These are phyloP conservation scores for Calocybe gangraenosa DNA, from an alignment of 768 basidiomycete genomes.

Conservation along the genomic window DNA sequence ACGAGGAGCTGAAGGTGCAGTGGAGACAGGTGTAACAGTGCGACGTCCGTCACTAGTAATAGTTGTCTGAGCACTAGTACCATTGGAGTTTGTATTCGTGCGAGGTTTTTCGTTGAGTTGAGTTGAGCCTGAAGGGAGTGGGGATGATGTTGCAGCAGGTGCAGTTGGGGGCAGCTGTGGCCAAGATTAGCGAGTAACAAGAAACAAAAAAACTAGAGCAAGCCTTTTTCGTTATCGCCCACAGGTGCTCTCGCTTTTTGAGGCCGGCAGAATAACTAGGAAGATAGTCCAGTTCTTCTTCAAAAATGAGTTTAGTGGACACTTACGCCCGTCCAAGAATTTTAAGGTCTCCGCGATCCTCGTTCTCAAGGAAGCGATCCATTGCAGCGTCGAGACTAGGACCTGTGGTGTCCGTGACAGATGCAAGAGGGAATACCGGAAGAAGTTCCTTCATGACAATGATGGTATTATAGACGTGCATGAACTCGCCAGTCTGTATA, in stretches of 20 bases:
- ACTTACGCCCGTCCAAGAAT: constrained; percentile 74
- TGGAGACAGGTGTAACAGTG: constrained; percentile 26
- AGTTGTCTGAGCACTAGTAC: constrained; percentile 30
- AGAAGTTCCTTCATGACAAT: constrained; percentile 89
- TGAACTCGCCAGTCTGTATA: constrained; percentile 86
- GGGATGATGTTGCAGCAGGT: constrained; percentile 19
- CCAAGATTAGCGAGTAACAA: not conserved
- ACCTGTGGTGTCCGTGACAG: constrained; percentile 49
- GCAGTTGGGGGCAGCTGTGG: constrained; percentile 6
- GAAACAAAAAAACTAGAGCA: not conserved
- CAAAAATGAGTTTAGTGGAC: not conserved
- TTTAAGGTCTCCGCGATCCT: constrained; percentile 82
- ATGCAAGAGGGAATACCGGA: constrained; percentile 78
- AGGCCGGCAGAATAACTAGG: constrained; percentile 67
- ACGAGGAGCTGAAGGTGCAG: constrained; percentile 56
- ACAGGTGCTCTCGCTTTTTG: constrained; percentile 67
- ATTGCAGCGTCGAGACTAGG: constrained; percentile 54
- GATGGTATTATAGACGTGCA: constrained; percentile 98
- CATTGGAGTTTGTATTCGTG: constrained; percentile 32
- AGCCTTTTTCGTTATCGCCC: constrained; percentile 36
- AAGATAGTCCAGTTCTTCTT: constrained; percentile 1
- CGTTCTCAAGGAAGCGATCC: constrained; percentile 63
- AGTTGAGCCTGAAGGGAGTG: constrained; percentile 24
- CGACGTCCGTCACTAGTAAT: constrained; percentile 34
- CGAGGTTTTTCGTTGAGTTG: constrained; percentile 27